These are phyloP conservation scores for Atkinsonella hypoxylon DNA, from an alignment of 2,329 filamentous ascomycete species.

Conservation along the genomic window DNA sequence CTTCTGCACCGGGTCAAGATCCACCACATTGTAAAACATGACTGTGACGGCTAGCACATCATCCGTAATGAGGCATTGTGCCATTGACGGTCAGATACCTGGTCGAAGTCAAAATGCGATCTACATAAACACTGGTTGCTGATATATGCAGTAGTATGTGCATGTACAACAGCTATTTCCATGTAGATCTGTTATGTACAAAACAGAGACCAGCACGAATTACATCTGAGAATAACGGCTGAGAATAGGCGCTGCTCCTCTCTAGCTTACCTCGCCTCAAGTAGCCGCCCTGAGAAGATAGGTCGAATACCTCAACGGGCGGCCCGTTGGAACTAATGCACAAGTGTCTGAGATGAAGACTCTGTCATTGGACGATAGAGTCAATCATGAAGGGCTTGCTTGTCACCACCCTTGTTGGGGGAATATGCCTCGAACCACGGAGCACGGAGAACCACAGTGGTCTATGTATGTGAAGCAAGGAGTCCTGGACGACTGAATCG, in stretches of 20 bases:
- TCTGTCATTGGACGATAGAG: too few relatives aligned
- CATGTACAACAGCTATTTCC: background rate
- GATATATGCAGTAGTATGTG: background rate
- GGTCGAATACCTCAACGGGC: background rate
- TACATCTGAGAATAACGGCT: background rate
- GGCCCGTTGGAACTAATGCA: background rate
- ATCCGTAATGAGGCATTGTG: background rate
- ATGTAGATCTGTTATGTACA: too few relatives aligned
- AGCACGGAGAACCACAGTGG: too few relatives aligned
- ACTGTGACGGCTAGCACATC: background rate
- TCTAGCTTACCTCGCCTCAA: background rate
- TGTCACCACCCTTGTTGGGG: too few relatives aligned
- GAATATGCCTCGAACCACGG: too few relatives aligned
- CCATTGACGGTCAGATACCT: background rate
- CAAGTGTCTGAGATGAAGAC: background rate
- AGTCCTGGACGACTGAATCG: background rate
- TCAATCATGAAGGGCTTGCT: too few relatives aligned
- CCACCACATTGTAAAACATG: background rate
- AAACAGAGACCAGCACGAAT: background rate
- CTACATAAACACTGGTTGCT: background rate
- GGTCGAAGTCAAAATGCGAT: background rate
- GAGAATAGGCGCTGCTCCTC: too few relatives aligned
- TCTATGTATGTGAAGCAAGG: too few relatives aligned
- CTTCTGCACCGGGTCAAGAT: background rate
- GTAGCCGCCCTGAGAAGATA: constrained; percentile 1